Evolutionary conservation across 2,329 filamentous ascomycete species (phyloP).

Genomic region (Ophiostoma ips): DNA sequence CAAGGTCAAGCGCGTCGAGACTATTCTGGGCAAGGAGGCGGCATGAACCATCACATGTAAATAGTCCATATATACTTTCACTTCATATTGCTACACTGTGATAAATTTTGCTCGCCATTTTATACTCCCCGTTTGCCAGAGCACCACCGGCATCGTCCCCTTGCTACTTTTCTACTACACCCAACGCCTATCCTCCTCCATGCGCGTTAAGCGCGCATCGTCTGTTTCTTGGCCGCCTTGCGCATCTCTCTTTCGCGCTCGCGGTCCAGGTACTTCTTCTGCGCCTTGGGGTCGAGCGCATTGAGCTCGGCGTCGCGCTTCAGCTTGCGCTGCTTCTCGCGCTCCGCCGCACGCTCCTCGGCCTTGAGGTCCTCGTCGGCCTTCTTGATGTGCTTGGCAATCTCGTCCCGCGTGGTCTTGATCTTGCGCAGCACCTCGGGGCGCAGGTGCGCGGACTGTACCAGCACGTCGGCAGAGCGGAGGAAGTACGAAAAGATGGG

Average conservation of each 20-base stretch:
- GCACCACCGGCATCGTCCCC: background rate
- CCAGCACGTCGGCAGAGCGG: slow-evolving; percentile 71
- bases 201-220: slow-evolving; percentile 31
- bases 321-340: slow-evolving; percentile 68
- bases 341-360: slow-evolving; percentile 59
- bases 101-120: too few species aligned
- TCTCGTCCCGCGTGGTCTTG: slow-evolving; percentile 63
- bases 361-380: slow-evolving; percentile 66
- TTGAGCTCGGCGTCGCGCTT: slow-evolving; percentile 77
- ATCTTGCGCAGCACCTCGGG: slow-evolving; percentile 82
- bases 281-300: slow-evolving; percentile 63
- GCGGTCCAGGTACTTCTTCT: slow-evolving; percentile 73
- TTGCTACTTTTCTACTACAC: background rate
- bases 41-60: background rate
- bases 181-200: background rate
- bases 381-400: slow-evolving; percentile 66
- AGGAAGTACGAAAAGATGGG: slow-evolving; percentile 73
- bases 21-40: slow-evolving; percentile 25
- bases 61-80: background rate
- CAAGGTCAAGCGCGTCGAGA: slow-evolving; percentile 54
- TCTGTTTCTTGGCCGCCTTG: slow-evolving; percentile 40
- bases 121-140: background rate
- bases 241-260: slow-evolving; percentile 61
- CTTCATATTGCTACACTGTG: background rate
- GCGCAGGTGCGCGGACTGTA: slow-evolving; percentile 67